These are phyloP conservation scores for Penicillium goetzii DNA, from an alignment of 495 filamentous ascomycete species.

Conservation along the genomic window DNA sequence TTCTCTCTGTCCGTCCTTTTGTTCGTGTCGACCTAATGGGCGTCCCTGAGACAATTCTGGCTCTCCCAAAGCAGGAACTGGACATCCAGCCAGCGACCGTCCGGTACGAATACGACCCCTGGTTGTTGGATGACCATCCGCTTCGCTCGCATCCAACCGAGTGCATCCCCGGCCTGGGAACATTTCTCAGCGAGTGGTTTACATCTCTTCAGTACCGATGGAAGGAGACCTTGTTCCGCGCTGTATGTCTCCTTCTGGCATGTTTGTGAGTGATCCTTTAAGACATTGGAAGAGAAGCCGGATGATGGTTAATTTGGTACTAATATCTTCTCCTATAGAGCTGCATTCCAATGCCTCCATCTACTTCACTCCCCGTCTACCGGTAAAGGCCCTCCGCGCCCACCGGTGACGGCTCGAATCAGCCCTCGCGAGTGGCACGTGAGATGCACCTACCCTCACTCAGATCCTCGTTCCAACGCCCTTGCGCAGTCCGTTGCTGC, in stretches of 20 bases:
- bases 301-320: background rate
- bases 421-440: constrained; percentile 18
- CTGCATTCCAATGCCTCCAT: constrained; percentile 25
- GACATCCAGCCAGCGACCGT: constrained; percentile 16
- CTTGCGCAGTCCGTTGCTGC: constrained; percentile 24
- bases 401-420: background rate
- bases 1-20: background rate
- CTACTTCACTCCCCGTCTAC: constrained; percentile 11
- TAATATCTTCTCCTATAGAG: constrained; percentile 8
- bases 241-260: constrained; percentile 36
- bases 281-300: background rate
- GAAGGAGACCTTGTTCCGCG: constrained; percentile 30
- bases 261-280: constrained; percentile 36
- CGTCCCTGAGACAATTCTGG: background rate
- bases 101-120: constrained; percentile 39
- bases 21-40: background rate
- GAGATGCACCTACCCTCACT: constrained; percentile 27
- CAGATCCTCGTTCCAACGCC: constrained; percentile 26
- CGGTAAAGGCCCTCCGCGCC: constrained; percentile 8
- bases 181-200: constrained; percentile 24
- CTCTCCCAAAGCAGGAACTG: constrained; percentile 8
- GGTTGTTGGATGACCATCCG: constrained; percentile 46
- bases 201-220: constrained; percentile 21
- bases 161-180: constrained; percentile 36
- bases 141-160: constrained; percentile 44